A percentile compares a stretch with the other conserved stretches of the same genome.
Evolutionary conservation across 257 asterid genomes (phyloP).

Genomic region (Solanum phureja): DNA sequence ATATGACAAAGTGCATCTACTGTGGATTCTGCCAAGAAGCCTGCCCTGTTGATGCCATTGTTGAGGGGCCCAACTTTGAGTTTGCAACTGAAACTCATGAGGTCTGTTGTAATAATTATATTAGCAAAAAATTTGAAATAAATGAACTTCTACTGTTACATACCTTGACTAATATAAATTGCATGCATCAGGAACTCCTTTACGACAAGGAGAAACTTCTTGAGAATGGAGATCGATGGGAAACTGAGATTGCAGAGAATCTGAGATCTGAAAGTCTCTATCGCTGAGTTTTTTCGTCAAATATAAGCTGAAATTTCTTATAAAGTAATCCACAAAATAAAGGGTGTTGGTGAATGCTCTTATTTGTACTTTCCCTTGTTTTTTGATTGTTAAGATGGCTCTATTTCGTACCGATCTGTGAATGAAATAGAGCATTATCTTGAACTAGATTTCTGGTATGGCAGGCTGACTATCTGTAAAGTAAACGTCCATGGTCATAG

Average conservation of each 20-base stretch:
- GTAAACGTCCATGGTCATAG: not conserved
- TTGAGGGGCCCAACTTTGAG: slow-evolving; percentile 94
- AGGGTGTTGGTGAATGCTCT: not conserved
- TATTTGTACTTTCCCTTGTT: not conserved
- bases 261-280: slow-evolving; percentile 89
- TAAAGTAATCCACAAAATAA: not conserved
- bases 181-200: slow-evolving; percentile 55
- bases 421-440: not conserved
- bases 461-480: not conserved
- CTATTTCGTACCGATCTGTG: not conserved
- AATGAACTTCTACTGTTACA: not conserved
- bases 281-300: slow-evolving; percentile 30
- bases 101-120: slow-evolving; percentile 25
- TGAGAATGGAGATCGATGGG: slow-evolving; percentile 96
- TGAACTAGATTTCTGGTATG: not conserved
- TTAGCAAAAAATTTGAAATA: not conserved
- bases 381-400: not conserved
- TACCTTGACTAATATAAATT: not conserved
- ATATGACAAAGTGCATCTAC: slow-evolving; percentile 98
- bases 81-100: slow-evolving; percentile 94
- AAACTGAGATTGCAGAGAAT: slow-evolving; percentile 91
- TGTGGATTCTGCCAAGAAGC: slow-evolving; percentile 99
- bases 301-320: not conserved
- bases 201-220: slow-evolving; percentile 95
- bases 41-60: slow-evolving; percentile 97